Percentiles rank a stretch among this genome's conserved stretches.
Conservation (phyloP, 1,139 yeast species). For the Suhomyces yuchorum region DNA sequence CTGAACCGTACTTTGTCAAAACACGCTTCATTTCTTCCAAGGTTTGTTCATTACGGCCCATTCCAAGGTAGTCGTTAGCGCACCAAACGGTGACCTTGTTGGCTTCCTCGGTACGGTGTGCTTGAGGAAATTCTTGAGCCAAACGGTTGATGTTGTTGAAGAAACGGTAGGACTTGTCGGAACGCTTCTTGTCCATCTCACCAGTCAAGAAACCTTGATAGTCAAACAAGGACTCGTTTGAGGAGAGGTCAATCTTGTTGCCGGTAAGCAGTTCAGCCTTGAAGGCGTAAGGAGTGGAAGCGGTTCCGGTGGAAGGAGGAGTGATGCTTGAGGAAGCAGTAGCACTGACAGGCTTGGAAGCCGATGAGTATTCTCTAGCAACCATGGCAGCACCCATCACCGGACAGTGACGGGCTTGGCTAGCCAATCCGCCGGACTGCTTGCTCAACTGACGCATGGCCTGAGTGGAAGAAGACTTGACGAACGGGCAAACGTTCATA, state of each 20-base stretch:
- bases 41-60: conserved; percentile 81
- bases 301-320: conserved; percentile 12
- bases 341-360: conserved; percentile 55
- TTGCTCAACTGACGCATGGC: conserved; percentile 57
- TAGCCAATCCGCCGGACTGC: conserved; percentile 49
- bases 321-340: conserved; percentile 35
- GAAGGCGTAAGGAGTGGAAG: conserved; percentile 37
- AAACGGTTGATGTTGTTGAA: conserved; percentile 96
- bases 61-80: conserved; percentile 93
- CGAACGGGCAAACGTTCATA: conserved; percentile 81
- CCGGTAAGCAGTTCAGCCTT: conserved; percentile 33
- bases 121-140: conserved; percentile 90
- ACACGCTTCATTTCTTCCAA: conserved; percentile 76
- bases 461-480: conserved; percentile 65
- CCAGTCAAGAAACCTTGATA: conserved; percentile 62
- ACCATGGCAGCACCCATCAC: conserved; percentile 80
- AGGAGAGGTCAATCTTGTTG: conserved; percentile 31
- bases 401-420: conserved; percentile 79
- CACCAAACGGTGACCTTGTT: conserved; percentile 98
- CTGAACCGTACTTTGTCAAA: conserved; percentile 90
- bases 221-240: conserved; percentile 57
- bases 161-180: conserved; percentile 90
- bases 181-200: conserved; percentile 72
- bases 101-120: conserved; percentile 73
- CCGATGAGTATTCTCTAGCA: conserved; percentile 53